These are phyloP conservation scores for Cocos nucifera DNA, from an alignment of 176 grass and related monocot genomes.

Conservation along the genomic window DNA sequence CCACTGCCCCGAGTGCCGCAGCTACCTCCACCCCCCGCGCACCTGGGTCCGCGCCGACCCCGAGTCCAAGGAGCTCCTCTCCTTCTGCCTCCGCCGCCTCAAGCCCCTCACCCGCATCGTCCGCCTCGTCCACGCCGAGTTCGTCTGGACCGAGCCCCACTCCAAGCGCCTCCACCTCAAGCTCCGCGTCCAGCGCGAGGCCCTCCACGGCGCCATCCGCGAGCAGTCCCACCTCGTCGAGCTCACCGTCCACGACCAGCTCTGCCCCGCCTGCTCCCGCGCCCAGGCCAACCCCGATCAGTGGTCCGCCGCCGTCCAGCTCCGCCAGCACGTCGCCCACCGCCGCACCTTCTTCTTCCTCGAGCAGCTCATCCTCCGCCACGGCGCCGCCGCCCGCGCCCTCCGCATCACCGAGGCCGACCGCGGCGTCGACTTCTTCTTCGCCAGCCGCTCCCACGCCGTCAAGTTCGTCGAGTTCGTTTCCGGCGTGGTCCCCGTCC, in stretches of 20 bases:
- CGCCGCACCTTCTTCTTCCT: constrained; percentile 85
- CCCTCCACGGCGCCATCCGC: constrained; percentile 56
- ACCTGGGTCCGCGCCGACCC: constrained; percentile 47
- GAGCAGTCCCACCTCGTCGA: constrained; percentile 69
- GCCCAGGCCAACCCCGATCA: constrained; percentile 73
- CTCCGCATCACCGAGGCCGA: constrained; percentile 41
- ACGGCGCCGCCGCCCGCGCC: constrained; percentile 52
- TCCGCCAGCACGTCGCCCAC: constrained; percentile 71
- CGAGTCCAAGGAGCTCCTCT: constrained; percentile 78
- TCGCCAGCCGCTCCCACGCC: constrained; percentile 56
- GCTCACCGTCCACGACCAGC: constrained; percentile 73
- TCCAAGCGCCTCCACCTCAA: constrained; percentile 93
- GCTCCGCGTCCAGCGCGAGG: constrained; percentile 78
- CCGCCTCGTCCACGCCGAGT: constrained; percentile 67
- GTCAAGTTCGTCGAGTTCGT: constrained; percentile 74
- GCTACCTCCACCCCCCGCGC: constrained; percentile 51
- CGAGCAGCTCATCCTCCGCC: constrained; percentile 80
- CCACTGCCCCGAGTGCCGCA: constrained; percentile 57
- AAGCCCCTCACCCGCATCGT: constrained; percentile 51
- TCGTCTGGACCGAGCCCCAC: constrained; percentile 90
- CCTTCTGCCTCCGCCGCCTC: constrained; percentile 73
- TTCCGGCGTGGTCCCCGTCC: not conserved
- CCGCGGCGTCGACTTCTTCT: constrained; percentile 75
- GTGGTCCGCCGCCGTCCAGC: constrained; percentile 65
- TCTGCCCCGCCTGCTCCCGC: constrained; percentile 52